phyloP scores from a whole-genome alignment of 1,284 basidiomycete species.

The Ustilago tritici region DNA sequence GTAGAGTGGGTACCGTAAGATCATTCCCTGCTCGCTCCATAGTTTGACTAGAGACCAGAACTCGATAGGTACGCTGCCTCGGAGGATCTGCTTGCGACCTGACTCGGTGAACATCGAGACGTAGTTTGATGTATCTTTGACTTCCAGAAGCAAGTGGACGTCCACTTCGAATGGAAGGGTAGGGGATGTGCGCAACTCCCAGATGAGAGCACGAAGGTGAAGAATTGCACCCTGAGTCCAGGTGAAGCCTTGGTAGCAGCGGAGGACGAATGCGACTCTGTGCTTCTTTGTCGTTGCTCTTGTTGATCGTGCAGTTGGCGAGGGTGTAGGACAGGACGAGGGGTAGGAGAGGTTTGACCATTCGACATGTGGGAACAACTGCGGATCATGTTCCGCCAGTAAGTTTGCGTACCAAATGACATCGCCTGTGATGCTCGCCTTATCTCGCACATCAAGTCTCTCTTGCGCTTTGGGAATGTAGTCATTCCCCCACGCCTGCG shows the following conservation, averaged over 20 bases:
- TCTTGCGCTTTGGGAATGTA: constrained; percentile 17
- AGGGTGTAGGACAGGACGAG: neutral
- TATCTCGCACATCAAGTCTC: constrained; percentile 5
- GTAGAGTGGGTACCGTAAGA: constrained; percentile 22
- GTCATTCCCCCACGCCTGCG: constrained; percentile 16
- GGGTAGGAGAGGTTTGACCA: constrained; percentile 9
- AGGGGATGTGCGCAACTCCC: constrained; percentile 20
- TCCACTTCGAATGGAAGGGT: constrained; percentile 18
- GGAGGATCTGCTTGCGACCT: constrained; percentile 21
- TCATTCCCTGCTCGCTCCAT: constrained; percentile 26
- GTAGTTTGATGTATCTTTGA: constrained; percentile 20
- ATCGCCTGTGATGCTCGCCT: constrained; percentile 2
- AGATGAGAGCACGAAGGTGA: constrained; percentile 29
- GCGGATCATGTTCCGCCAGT: constrained; percentile 15
- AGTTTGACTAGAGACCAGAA: constrained; percentile 30
- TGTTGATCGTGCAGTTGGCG: neutral
- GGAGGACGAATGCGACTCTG: constrained; percentile 25
- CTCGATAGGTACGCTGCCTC: constrained; percentile 27
- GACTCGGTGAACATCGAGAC: constrained; percentile 23
- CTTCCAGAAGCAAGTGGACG: constrained; percentile 27
- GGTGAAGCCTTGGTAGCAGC: constrained; percentile 18
- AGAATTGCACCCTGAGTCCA: constrained; percentile 23
- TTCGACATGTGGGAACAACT: neutral
- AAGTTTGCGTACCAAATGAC: constrained; percentile 32
- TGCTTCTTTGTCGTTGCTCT: neutral